These are phyloP conservation scores for Allium sativum DNA, from an alignment of 106 monocot species.

Conservation along the genomic window DNA sequence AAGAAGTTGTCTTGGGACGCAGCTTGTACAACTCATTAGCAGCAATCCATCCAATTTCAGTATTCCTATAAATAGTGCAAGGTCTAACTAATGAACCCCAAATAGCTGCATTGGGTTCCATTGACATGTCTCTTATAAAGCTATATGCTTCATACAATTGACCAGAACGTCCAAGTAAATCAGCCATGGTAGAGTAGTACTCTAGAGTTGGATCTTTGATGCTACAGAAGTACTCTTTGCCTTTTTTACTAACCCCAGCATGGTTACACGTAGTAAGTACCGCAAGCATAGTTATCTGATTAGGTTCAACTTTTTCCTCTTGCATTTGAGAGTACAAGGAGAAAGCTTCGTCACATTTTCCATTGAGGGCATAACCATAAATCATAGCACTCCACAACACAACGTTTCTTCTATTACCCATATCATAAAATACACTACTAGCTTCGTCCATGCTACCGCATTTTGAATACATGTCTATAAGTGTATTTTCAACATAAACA, in stretches of 20 bases:
- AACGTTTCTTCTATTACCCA: conserved; percentile 16
- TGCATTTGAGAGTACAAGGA: conserved; percentile 16
- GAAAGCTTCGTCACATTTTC: conserved; percentile 24
- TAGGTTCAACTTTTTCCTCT: conserved; percentile 8
- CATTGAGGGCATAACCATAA: conserved; percentile 23
- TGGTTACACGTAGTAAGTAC: conserved; percentile 30
- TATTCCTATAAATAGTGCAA: conserved; percentile 18
- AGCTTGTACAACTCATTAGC: conserved; percentile 16
- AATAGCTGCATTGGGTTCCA: conserved; percentile 13
- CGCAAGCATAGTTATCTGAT: conserved; percentile 22
- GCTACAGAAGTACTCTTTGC: conserved; percentile 26
- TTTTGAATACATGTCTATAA: conserved; percentile 35
- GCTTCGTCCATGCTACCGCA: conserved; percentile 26
- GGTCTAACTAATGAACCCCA: conserved; percentile 35
- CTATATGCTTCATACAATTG: conserved; percentile 20
- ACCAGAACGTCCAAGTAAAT: conserved; percentile 29
- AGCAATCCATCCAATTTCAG: conserved; percentile 20
- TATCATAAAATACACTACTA: conserved; percentile 13
- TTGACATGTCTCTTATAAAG: conserved; percentile 21
- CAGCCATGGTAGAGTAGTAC: conserved; percentile 28
- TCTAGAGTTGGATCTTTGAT: conserved; percentile 33
- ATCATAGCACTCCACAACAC: conserved; percentile 40
- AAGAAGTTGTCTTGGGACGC: conserved; percentile 15
- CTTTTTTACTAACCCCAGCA: conserved; percentile 23
- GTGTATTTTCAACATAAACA: conserved; percentile 44